phyloP scores from a whole-genome alignment of 495 filamentous ascomycete species.

The Neurospora sp. region DNA sequence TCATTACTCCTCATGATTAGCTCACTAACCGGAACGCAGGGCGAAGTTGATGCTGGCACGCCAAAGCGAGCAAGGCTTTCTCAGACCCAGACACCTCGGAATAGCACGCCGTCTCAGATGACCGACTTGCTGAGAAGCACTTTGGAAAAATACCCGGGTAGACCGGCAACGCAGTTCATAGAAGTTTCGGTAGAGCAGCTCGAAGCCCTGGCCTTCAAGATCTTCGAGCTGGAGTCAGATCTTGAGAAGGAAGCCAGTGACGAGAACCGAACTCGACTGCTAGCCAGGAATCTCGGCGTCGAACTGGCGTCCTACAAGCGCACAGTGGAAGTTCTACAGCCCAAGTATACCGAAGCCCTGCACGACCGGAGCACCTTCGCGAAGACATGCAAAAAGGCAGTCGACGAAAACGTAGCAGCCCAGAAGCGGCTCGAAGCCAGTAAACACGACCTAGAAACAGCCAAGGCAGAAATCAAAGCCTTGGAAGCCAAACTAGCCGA shows the following conservation, averaged over 20 bases:
- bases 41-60: constrained; percentile 20
- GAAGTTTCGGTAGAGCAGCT: constrained; percentile 26
- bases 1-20: constrained; percentile 3
- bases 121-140: constrained; percentile 19
- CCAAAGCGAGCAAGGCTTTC: constrained; percentile 14
- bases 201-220: constrained; percentile 26
- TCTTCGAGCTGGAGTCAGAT: constrained; percentile 18
- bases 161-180: neutral
- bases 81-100: constrained; percentile 4
- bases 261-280: constrained; percentile 18
- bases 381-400: constrained; percentile 18
- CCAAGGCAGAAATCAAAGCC: constrained; percentile 40
- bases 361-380: constrained; percentile 30
- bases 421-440: constrained; percentile 27
- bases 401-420: constrained; percentile 8
- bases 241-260: constrained; percentile 14
- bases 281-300: constrained; percentile 18
- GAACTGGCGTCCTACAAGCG: constrained; percentile 20
- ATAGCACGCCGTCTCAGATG: constrained; percentile 7
- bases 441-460: constrained; percentile 31
- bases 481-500: constrained; percentile 42
- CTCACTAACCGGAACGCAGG: constrained; percentile 6
- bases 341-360: constrained; percentile 27
- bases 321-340: constrained; percentile 17
- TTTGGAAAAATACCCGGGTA: constrained; percentile 3